Conservation (phyloP, 129 eudicot genomes). For the Chrysanthemum lavandulifolium region DNA sequence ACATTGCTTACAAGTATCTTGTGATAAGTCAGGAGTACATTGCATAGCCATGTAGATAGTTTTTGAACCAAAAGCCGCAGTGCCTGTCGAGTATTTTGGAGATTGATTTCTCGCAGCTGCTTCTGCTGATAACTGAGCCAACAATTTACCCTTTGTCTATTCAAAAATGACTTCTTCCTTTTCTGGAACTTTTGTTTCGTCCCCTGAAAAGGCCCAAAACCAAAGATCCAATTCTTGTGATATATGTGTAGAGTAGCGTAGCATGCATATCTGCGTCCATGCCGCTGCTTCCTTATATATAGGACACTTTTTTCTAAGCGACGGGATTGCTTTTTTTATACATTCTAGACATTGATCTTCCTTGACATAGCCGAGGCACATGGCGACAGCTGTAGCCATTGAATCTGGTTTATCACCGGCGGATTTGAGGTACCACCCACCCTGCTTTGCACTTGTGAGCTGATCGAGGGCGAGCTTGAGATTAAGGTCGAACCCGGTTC, state of each 20-base stretch:
- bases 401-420: not conserved
- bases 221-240: not conserved
- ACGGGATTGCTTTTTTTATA: too few species aligned
- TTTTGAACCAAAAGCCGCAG: not conserved
- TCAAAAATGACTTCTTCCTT: not conserved
- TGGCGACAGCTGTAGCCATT: too few species aligned
- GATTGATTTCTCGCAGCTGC: constrained; percentile 30
- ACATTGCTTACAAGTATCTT: constrained; percentile 15
- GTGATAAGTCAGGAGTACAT: constrained; percentile 41
- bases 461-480: constrained; percentile 1
- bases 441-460: constrained; percentile 6
- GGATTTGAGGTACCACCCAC: constrained; percentile 12
- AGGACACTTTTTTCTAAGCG: constrained; percentile 1
- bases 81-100: constrained; percentile 26
- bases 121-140: not conserved
- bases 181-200: too few species aligned
- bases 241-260: too few species aligned
- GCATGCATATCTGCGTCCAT: too few species aligned
- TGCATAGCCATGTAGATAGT: constrained; percentile 24
- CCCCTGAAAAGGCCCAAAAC: constrained; percentile 6
- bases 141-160: not conserved
- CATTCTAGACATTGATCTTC: too few species aligned
- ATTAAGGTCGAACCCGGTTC: not conserved
- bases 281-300: constrained; percentile 16
- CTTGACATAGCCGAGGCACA: too few species aligned